Conservation (phyloP, 2,329 filamentous ascomycete species). For the Macroventuria anomochaeta region DNA sequence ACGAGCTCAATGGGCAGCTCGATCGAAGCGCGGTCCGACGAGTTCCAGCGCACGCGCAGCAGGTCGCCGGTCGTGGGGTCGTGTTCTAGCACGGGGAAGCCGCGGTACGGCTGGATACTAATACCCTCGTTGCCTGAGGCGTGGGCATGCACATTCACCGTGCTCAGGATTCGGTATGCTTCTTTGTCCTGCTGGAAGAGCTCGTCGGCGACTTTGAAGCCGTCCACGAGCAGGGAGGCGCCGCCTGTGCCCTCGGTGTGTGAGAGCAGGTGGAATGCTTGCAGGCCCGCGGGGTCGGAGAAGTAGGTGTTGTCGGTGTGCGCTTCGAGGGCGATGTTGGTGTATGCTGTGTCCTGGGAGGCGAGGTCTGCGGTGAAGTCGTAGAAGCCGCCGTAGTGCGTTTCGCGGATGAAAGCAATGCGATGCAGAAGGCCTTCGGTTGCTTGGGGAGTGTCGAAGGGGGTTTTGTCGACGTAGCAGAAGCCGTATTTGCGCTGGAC, state of each 20-base stretch:
- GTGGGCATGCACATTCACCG: constrained; percentile 72
- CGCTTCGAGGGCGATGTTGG: constrained; percentile 77
- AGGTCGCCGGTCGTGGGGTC: constrained; percentile 55
- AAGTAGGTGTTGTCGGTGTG: constrained; percentile 98
- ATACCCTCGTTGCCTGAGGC: constrained; percentile 87
- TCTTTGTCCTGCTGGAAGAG: constrained; percentile 62
- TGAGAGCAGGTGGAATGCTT: constrained; percentile 90
- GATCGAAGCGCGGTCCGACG: constrained; percentile 79
- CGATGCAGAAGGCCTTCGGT: constrained; percentile 78
- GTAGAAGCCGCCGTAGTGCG: constrained; percentile 86
- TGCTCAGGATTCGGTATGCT: constrained; percentile 65
- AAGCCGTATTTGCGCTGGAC: constrained; percentile 72
- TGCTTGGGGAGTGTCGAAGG: constrained; percentile 65
- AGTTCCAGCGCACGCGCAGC: constrained; percentile 87
- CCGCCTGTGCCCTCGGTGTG: constrained; percentile 76
- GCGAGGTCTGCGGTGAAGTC: constrained; percentile 91
- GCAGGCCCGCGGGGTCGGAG: constrained; percentile 86
- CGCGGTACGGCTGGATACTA: constrained; percentile 73
- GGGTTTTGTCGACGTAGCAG: constrained; percentile 75
- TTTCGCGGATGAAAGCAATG: constrained; percentile 86
- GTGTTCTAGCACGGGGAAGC: constrained; percentile 75
- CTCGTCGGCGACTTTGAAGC: constrained; percentile 73
- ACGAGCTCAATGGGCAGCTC: constrained; percentile 61
- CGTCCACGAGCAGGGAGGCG: constrained; percentile 82
- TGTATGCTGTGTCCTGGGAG: constrained; percentile 90